A percentile compares a stretch with the other conserved stretches of the same genome.
Conservation (phyloP, 2,329 filamentous ascomycete species). For the Fragosphaeria purpurea region DNA sequence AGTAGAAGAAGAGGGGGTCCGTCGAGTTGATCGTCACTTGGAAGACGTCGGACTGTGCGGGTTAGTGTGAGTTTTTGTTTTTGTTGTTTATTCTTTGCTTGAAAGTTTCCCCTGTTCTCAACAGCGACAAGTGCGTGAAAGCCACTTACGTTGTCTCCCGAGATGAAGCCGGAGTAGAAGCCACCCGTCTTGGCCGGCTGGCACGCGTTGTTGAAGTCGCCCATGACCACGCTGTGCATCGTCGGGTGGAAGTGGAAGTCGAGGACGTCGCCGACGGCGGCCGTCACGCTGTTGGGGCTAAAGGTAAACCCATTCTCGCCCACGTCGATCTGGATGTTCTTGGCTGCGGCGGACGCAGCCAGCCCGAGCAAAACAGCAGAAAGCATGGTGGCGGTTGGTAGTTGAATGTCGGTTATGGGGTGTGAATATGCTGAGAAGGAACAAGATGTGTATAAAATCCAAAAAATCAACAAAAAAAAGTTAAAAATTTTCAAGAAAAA, state of each 20-base stretch:
- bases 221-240: slow-evolving; percentile 39
- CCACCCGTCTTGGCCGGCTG: slow-evolving; percentile 25
- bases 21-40: slow-evolving; percentile 31
- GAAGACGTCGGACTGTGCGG: slow-evolving; percentile 25
- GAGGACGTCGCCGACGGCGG: slow-evolving; percentile 34
- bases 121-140: not conserved
- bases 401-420: no score
- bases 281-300: slow-evolving; percentile 31
- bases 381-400: no score
- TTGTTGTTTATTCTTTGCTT: not conserved
- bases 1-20: slow-evolving; percentile 36
- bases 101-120: no score
- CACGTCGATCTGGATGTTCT: slow-evolving; percentile 28
- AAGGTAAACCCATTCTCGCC: slow-evolving; percentile 32
- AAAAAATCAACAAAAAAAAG: no score
- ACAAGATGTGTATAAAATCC: no score
- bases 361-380: not conserved
- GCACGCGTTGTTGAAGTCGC: slow-evolving; percentile 37
- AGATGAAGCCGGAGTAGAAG: slow-evolving; percentile 38
- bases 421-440: no score
- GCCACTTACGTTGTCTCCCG: slow-evolving; percentile 13
- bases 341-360: slow-evolving; percentile 9
- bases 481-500: no score
- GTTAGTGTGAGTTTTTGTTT: not conserved
- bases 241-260: slow-evolving; percentile 42